phyloP scores from a whole-genome alignment of 495 filamentous ascomycete species.

The Aspergillus sparsus region DNA sequence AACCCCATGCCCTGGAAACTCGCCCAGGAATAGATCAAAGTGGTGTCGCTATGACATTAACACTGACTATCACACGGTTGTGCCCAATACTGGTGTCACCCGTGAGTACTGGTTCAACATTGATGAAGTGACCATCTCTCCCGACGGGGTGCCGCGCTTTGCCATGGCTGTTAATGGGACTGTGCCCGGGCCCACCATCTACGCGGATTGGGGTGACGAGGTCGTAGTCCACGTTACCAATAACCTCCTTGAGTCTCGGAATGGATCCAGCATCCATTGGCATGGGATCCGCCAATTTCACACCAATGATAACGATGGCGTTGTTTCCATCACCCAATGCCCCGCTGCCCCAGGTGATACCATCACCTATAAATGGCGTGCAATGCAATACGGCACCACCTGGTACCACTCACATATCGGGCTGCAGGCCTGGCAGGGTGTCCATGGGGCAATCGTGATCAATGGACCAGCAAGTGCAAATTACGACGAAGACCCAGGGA shows the following conservation, averaged over 20 bases:
- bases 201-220: slow-evolving; percentile 66
- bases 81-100: slow-evolving; percentile 43
- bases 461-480: slow-evolving; percentile 55
- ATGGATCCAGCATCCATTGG: slow-evolving; percentile 57
- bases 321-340: slow-evolving; percentile 69
- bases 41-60: slow-evolving; percentile 54
- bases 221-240: slow-evolving; percentile 71
- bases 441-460: slow-evolving; percentile 38
- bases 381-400: slow-evolving; percentile 70
- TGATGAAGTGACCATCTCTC: slow-evolving; percentile 59
- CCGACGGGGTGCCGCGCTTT: slow-evolving; percentile 64
- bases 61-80: slow-evolving; percentile 53
- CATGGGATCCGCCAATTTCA: slow-evolving; percentile 53
- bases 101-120: slow-evolving; percentile 39
- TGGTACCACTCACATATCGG: slow-evolving; percentile 80
- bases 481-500: slow-evolving; percentile 63
- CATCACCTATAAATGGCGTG: slow-evolving; percentile 73
- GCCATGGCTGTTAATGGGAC: slow-evolving; percentile 75
- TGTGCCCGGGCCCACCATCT: slow-evolving; percentile 59
- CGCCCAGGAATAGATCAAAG: slow-evolving; percentile 1
- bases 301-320: slow-evolving; percentile 60
- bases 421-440: slow-evolving; percentile 56
- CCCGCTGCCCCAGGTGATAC: slow-evolving; percentile 58
- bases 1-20: slow-evolving; percentile 13
- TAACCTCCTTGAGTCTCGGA: slow-evolving; percentile 57